These are phyloP conservation scores for Talaromyces sp. DNA, from an alignment of 2,329 filamentous ascomycete genomes.

Conservation along the genomic window DNA sequence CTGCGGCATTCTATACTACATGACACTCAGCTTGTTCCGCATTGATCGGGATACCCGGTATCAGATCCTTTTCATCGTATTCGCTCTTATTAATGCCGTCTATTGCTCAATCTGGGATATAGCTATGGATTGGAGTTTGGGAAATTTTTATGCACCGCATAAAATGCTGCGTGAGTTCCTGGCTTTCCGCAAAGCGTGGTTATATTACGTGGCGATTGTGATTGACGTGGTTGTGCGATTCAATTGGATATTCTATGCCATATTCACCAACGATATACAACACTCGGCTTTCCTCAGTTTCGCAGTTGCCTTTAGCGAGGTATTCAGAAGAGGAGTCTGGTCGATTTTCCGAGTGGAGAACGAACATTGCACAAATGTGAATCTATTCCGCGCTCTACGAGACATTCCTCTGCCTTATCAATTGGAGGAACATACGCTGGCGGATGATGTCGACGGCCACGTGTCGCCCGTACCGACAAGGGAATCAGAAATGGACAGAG, in stretches of 20 bases:
- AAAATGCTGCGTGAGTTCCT: conserved; percentile 70
- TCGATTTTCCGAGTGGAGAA: conserved; percentile 92
- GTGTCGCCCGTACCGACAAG: conserved; percentile 18
- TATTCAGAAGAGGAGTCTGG: conserved; percentile 85
- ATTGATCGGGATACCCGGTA: conserved; percentile 59
- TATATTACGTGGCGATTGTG: conserved; percentile 82
- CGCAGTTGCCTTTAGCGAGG: conserved; percentile 70
- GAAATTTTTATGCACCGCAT: conserved; percentile 68
- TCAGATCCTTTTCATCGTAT: conserved; percentile 69
- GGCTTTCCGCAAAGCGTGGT: conserved; percentile 72
- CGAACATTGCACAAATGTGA: conserved; percentile 91
- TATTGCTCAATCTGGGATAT: conserved; percentile 92
- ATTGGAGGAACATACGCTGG: conserved; percentile 25
- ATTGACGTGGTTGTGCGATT: conserved; percentile 83
- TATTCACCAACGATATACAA: conserved; percentile 73
- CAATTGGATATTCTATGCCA: conserved; percentile 89
- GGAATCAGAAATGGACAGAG: conserved; percentile 11
- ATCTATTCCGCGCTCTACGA: conserved; percentile 80
- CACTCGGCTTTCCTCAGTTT: conserved; percentile 83
- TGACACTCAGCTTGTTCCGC: conserved; percentile 77
- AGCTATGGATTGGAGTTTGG: conserved; percentile 92
- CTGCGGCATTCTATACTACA: conserved; percentile 75
- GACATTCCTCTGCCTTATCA: conserved; percentile 84
- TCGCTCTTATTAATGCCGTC: conserved; percentile 74
- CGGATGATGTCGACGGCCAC: conserved; percentile 19